phyloP scores from a whole-genome alignment of 345 rosid species.

The Litchi chinensis region DNA sequence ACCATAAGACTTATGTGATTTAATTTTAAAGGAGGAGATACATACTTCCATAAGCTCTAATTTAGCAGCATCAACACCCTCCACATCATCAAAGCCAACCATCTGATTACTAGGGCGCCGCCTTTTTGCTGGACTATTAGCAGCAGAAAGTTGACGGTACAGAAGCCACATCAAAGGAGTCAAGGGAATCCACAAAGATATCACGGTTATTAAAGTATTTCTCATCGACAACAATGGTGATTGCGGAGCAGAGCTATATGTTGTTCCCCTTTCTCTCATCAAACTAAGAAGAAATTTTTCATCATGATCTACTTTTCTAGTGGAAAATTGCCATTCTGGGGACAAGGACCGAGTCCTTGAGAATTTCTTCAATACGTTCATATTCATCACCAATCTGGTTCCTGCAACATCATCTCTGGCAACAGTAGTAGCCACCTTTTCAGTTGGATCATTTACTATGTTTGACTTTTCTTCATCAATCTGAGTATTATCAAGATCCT shows the following conservation, averaged over 20 bases:
- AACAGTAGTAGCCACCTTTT: slow-evolving; percentile 30
- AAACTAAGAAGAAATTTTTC: slow-evolving; percentile 88
- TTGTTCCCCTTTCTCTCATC: slow-evolving; percentile 87
- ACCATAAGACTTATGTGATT: neutral
- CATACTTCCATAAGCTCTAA: slow-evolving; percentile 89
- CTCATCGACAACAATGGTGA: slow-evolving; percentile 72
- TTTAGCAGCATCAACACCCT: slow-evolving; percentile 95
- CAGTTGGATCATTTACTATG: slow-evolving; percentile 22
- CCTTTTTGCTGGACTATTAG: slow-evolving; percentile 82
- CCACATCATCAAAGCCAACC: slow-evolving; percentile 86
- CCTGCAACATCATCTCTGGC: slow-evolving; percentile 31
- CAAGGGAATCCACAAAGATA: slow-evolving; percentile 85
- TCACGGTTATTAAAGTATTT: slow-evolving; percentile 62
- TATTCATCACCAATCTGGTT: slow-evolving; percentile 15
- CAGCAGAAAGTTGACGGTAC: slow-evolving; percentile 87
- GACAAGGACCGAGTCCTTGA: slow-evolving; percentile 39
- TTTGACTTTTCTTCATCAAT: slow-evolving; percentile 36
- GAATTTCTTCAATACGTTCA: slow-evolving; percentile 36
- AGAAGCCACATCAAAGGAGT: slow-evolving; percentile 97
- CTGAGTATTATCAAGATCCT: slow-evolving; percentile 31
- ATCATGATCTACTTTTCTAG: slow-evolving; percentile 86
- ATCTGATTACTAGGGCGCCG: slow-evolving; percentile 58
- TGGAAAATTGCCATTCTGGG: slow-evolving; percentile 75
- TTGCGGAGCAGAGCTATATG: slow-evolving; percentile 90
- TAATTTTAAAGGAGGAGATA: slow-evolving; percentile 14